Conservation (phyloP, 164 flowering plant genomes). For the Vitis rotundifolia region DNA sequence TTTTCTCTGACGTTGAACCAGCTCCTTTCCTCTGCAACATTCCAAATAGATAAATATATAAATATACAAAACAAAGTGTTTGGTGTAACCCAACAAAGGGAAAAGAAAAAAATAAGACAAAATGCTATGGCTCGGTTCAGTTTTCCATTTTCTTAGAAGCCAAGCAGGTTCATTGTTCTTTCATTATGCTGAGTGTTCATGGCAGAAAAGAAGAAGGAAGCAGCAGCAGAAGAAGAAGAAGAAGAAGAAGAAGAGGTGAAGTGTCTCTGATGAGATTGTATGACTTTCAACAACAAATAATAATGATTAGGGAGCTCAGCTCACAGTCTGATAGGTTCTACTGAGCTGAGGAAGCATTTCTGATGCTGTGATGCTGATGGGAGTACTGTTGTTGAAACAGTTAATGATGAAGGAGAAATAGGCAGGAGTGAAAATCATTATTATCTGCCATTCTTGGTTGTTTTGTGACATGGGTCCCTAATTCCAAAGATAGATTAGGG, state of each 20-base stretch:
- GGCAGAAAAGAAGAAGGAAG: not conserved
- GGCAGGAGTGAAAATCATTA: constrained; percentile 16
- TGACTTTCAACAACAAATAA: not conserved
- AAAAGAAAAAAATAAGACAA: not conserved
- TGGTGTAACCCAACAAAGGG: not conserved
- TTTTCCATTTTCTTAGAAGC: too few species aligned
- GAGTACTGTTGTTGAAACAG: constrained; percentile 15
- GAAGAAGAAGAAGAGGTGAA: not conserved
- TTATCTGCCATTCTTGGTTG: constrained; percentile 7
- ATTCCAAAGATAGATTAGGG: constrained; percentile 3
- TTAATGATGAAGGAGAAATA: constrained; percentile 15
- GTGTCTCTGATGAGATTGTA: not conserved
- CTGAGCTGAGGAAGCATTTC: constrained; percentile 2
- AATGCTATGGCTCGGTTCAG: too few species aligned
- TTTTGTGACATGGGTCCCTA: not conserved
- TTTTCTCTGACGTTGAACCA: constrained; percentile 67
- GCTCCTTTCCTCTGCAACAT: constrained; percentile 76
- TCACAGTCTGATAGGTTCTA: not conserved
- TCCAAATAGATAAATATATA: not conserved
- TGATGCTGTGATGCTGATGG: constrained; percentile 13
- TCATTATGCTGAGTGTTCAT: too few species aligned
- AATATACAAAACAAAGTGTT: not conserved
- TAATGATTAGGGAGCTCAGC: constrained; percentile 16
- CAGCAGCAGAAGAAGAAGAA: not conserved
- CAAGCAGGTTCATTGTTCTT: too few species aligned